These are phyloP conservation scores for Melampsora larici-populina DNA, from an alignment of 1,284 basidiomycete genomes.

Conservation along the genomic window DNA sequence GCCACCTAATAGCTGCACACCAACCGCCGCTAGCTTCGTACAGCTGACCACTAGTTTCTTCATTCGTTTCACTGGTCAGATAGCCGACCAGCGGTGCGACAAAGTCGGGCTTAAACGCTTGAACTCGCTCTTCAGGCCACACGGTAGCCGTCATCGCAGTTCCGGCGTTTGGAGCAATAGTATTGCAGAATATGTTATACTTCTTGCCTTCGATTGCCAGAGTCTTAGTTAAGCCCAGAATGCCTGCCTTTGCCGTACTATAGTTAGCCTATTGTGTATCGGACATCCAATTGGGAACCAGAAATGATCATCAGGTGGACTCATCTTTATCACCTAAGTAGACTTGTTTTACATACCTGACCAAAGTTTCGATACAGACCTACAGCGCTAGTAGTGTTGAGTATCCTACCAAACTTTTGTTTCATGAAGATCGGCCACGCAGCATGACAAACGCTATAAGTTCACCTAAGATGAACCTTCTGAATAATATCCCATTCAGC, in stretches of 20 bases:
- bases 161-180: conserved; percentile 82
- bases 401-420: conserved; percentile 91
- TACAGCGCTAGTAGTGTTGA: conserved; percentile 88
- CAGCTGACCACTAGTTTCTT: conserved; percentile 69
- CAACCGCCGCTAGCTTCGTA: conserved; percentile 92
- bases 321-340: not conserved
- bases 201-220: too few species aligned
- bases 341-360: conserved; percentile 65
- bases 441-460: conserved; percentile 70
- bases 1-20: conserved; percentile 79
- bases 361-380: conserved; percentile 93
- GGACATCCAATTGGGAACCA: not conserved
- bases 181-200: conserved; percentile 84
- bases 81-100: conserved; percentile 91
- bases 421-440: too few species aligned
- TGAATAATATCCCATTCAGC: conserved; percentile 93
- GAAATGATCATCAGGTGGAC: not conserved
- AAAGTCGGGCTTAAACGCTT: conserved; percentile 92
- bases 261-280: conserved; percentile 45
- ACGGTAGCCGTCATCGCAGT: conserved; percentile 59
- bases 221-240: conserved; percentile 85
- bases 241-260: conserved; percentile 79
- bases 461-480: conserved; percentile 72
- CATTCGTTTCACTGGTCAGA: conserved; percentile 76
- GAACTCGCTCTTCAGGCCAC: conserved; percentile 89